Percentiles rank a stretch among this genome's conserved stretches.
Evolutionary conservation across 129 eudicot species (phyloP).

Genomic region (Escallonia rubra): DNA sequence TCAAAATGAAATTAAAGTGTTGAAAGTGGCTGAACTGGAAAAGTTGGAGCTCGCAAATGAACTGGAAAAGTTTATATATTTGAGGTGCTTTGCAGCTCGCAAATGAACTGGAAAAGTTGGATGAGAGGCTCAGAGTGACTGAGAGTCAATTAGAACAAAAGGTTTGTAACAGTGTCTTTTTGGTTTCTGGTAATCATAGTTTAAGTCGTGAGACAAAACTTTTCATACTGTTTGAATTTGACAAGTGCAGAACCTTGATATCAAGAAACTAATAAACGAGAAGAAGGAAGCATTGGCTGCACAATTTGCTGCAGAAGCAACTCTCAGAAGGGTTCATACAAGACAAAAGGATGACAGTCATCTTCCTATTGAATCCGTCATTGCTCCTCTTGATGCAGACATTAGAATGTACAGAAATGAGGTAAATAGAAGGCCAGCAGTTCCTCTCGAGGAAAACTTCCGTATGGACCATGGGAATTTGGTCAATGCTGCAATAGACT

Average conservation of each 20-base stretch:
- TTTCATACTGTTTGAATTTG: neutral
- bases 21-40: slow-evolving; percentile 65
- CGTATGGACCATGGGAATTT: neutral
- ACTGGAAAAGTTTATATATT: too few relatives aligned
- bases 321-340: slow-evolving; percentile 80
- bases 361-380: slow-evolving; percentile 71
- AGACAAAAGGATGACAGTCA: slow-evolving; percentile 68
- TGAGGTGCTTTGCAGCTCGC: slow-evolving; percentile 58
- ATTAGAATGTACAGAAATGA: slow-evolving; percentile 67
- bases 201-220: neutral
- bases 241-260: slow-evolving; percentile 75
- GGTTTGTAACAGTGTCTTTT: slow-evolving; percentile 29
- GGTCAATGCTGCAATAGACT: neutral
- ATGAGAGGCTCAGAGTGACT: slow-evolving; percentile 44
- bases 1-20: slow-evolving; percentile 70
- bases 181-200: neutral
- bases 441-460: neutral
- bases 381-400: slow-evolving; percentile 92
- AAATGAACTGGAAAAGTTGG: slow-evolving; percentile 50
- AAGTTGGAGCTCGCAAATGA: too few relatives aligned
- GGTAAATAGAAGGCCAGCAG: slow-evolving; percentile 34
- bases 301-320: slow-evolving; percentile 91
- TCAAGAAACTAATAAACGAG: slow-evolving; percentile 62
- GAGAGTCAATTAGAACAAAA: slow-evolving; percentile 68
- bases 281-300: slow-evolving; percentile 88